Conservation (phyloP, 768 basidiomycete species). For the Rhizopogon rudus region DNA sequence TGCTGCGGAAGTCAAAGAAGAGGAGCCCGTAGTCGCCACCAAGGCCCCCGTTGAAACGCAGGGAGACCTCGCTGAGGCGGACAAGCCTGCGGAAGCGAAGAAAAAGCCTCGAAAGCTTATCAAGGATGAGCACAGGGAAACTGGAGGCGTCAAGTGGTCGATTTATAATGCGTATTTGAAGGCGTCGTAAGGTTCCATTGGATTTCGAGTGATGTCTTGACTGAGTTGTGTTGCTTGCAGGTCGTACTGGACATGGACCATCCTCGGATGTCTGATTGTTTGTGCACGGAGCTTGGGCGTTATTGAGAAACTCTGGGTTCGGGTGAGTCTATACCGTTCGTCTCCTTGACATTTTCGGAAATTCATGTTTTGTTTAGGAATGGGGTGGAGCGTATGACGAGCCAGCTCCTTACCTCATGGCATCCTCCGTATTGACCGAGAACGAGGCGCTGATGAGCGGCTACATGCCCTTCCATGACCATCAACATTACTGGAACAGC, state of each 20-base stretch:
- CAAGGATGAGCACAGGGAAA: conserved; percentile 78
- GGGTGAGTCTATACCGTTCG: conserved; percentile 8
- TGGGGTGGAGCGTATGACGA: conserved; percentile 23
- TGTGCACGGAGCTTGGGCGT: conserved; percentile 22
- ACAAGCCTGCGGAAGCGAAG: background rate
- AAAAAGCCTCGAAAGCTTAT: conserved; percentile 73
- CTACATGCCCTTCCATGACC: conserved; percentile 15
- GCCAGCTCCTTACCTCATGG: conserved; percentile 10
- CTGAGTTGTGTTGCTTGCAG: conserved; percentile 5
- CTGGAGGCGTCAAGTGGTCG: conserved; percentile 78
- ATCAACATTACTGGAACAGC: conserved; percentile 11
- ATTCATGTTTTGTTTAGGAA: conserved; percentile 11
- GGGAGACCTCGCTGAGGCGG: background rate
- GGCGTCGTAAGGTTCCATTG: conserved; percentile 45
- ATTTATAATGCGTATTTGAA: conserved; percentile 65
- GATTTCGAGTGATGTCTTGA: background rate
- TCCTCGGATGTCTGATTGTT: conserved; percentile 16
- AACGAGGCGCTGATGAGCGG: conserved; percentile 25
- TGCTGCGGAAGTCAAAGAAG: conserved; percentile 43
- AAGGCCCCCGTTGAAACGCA: conserved; percentile 10
- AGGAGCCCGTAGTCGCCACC: conserved; percentile 24
- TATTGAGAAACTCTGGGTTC: conserved; percentile 26
- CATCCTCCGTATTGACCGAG: conserved; percentile 18
- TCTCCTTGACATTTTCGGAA: background rate
- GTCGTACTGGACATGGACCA: conserved; percentile 27